Evolutionary conservation across 805 yeast genomes (phyloP), one percentile per base, ranked within the genome.

Genomic region (Teunomyces panamensis): DNA sequence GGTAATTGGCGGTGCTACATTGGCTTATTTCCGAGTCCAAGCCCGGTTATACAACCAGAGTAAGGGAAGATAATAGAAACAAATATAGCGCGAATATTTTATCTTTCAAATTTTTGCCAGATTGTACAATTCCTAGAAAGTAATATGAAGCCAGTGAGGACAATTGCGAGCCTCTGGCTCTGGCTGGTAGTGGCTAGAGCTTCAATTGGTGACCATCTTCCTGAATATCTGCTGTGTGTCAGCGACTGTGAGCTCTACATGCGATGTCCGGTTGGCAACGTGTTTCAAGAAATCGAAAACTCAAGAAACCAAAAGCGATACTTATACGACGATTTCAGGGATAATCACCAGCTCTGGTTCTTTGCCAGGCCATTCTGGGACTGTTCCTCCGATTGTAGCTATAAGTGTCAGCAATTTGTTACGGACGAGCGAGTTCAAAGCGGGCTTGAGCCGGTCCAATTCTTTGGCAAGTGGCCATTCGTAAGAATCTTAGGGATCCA

Each of bases 381-480:
- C 42, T 71, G 76, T 46, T 49, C 46, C 1, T 59, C 59, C 49
- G 69, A 71, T 45, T 73, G 77, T 53, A 54, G 62, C 44, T 73
- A 73, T 49, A 65, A 69, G 47, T 73, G 77, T 52, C 69, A 62
- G 49, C 76, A 70, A 50, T 48, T 59, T 8, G 54, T 71, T 27
- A 64, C 73, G 4, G 50, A 56, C 17, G 45, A 47, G 26, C 50
- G 74, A 13, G 39, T 47, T 20, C 37, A 30, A 5, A 20, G 42
- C 0, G 63, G 61, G 2, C 50, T 55, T 7, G 60, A 60, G 4
- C 55, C 65, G 53, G 75, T 71, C n/a, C 73, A 73, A 49, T 73
- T 71, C 50, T 58, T 60, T 43, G 77, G 77, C 4, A 73, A 73
- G 51, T 73, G 77, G 77, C 77, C 77, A 4, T 73, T 73, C 45